phyloP scores from a whole-genome alignment of 306 rosid genomes.

The Vachellia pachyceras region DNA sequence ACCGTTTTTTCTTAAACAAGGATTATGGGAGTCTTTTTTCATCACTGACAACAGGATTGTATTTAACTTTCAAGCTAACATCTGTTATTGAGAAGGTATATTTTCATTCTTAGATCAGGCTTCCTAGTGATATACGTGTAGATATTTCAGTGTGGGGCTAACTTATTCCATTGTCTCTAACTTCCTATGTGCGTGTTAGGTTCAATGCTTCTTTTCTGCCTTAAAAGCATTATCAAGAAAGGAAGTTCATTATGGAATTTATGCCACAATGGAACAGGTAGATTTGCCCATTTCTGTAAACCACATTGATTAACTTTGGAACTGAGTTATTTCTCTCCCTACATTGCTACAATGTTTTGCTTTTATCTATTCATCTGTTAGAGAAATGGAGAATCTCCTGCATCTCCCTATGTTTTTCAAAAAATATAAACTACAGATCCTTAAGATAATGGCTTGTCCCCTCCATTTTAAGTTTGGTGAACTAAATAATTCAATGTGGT shows the following conservation, averaged over 20 bases:
- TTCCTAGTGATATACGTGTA: slow-evolving; percentile 22
- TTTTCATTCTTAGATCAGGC: slow-evolving; percentile 10
- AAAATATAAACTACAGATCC: background rate
- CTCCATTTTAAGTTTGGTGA: background rate
- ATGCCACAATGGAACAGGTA: slow-evolving; percentile 89
- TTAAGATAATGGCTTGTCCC: slow-evolving; percentile 7
- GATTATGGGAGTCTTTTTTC: slow-evolving; percentile 91
- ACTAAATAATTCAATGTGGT: background rate
- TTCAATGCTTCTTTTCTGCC: slow-evolving; percentile 73
- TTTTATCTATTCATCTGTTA: background rate
- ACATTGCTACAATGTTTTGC: slow-evolving; percentile 18
- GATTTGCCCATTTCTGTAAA: slow-evolving; percentile 8
- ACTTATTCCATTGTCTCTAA: no score
- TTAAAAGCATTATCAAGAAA: slow-evolving; percentile 76
- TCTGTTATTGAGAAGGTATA: slow-evolving; percentile 86
- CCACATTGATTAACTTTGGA: background rate
- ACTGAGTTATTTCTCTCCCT: slow-evolving; percentile 8
- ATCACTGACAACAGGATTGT: slow-evolving; percentile 85
- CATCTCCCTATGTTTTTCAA: background rate
- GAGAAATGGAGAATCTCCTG: background rate
- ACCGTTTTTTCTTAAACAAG: slow-evolving; percentile 84
- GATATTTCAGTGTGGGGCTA: no score
- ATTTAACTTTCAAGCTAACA: slow-evolving; percentile 90
- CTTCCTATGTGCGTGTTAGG: slow-evolving; percentile 45
- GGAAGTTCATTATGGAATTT: slow-evolving; percentile 80